These are phyloP conservation scores for Mycena indigotica DNA, from an alignment of 768 basidiomycete genomes.

Conservation along the genomic window DNA sequence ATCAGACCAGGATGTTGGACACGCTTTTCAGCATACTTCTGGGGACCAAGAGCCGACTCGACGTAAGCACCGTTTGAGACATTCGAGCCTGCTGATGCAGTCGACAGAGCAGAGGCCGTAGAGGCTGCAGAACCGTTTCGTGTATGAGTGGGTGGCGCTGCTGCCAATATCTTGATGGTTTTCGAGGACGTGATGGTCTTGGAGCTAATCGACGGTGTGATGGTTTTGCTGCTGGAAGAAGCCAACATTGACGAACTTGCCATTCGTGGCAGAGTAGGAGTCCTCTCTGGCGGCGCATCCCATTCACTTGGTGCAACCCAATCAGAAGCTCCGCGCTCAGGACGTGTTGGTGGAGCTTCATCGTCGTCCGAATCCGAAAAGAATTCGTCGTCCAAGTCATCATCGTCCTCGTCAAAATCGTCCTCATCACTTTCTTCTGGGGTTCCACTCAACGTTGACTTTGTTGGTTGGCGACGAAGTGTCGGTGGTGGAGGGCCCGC, in stretches of 20 bases:
- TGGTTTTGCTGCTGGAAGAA: slow-evolving; percentile 9
- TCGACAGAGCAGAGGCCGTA: neutral
- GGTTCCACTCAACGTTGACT: slow-evolving; percentile 9
- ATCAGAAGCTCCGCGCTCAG: slow-evolving; percentile 9
- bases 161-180: slow-evolving; percentile 13
- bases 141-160: slow-evolving; percentile 4
- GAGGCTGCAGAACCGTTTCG: slow-evolving; percentile 17
- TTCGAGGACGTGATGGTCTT: slow-evolving; percentile 11
- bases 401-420: neutral
- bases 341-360: neutral
- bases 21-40: neutral
- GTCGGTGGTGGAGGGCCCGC: neutral
- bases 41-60: slow-evolving; percentile 4
- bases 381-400: neutral
- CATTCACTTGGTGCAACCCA: slow-evolving; percentile 22
- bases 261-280: neutral
- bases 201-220: slow-evolving; percentile 13
- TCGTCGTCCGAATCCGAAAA: neutral
- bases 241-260: neutral
- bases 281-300: slow-evolving; percentile 13
- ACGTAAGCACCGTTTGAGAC: slow-evolving; percentile 4
- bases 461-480: slow-evolving; percentile 1
- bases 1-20: slow-evolving; percentile 53
- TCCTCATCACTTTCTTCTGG: slow-evolving; percentile 21
- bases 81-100: slow-evolving; percentile 3